These are phyloP conservation scores for Isatis tinctoria DNA, from an alignment of 345 rosid species.

Conservation along the genomic window DNA sequence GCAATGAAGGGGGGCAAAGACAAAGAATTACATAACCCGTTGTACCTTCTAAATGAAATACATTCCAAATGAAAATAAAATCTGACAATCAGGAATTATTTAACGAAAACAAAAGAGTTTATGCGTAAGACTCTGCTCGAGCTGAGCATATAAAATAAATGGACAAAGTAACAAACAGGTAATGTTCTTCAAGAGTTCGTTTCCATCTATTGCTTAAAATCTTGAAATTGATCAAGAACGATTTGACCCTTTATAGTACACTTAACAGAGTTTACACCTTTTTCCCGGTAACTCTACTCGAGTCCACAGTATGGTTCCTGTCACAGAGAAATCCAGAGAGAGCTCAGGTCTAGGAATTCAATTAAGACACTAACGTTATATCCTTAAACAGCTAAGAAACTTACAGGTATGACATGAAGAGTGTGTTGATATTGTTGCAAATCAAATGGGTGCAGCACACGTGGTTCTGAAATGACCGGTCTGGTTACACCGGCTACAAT, in stretches of 20 bases:
- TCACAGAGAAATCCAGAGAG: not conserved
- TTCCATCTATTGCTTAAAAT: not conserved
- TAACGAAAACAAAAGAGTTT: not conserved
- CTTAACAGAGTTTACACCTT: not conserved
- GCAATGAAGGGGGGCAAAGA: too few relatives aligned
- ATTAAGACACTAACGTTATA: not conserved
- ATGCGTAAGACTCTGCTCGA: constrained; percentile 2
- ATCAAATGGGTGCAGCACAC: constrained; percentile 88
- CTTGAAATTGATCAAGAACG: not conserved
- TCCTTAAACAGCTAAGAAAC: not conserved
- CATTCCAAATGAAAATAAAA: not conserved
- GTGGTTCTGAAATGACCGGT: constrained; percentile 99
- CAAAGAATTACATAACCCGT: not conserved
- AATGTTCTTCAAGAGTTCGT: not conserved
- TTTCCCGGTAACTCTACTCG: not conserved
- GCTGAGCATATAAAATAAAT: constrained; percentile 5
- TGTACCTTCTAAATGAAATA: constrained; percentile 10
- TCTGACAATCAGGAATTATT: not conserved
- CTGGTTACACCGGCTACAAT: constrained; percentile 97
- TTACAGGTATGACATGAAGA: constrained; percentile 9
- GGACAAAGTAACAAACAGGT: constrained; percentile 7
- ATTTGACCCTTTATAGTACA: not conserved
- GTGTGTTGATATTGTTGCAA: not conserved
- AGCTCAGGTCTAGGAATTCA: not conserved
- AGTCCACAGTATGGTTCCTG: not conserved